Base-by-base conservation (phyloP, 164 flowering plant species). In the Nelumbo lutea region DNA sequence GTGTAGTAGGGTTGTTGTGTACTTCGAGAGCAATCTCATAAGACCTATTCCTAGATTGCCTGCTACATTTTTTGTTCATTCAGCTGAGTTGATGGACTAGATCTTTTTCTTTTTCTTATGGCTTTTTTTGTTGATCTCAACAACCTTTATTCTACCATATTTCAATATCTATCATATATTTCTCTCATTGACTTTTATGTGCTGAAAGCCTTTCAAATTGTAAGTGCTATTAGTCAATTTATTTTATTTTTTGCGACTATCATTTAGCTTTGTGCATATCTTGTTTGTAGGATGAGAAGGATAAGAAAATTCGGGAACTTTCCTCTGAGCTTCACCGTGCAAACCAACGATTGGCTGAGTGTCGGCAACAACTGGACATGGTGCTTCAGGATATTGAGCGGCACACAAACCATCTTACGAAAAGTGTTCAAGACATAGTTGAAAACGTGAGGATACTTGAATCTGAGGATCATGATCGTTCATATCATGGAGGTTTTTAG, bases 231-330 rank as follows among this genome's bases (percentile, higher is more conserved):
- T 3, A 4, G n/a, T n/a, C 9, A 3, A n/a, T 2, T n/a, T 57
- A 9, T 39, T 3, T 10, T 59, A 40, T 27, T 39, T 2, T 59
- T 39, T 5, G 8, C 62, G 1, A 40, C 2, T 57, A 14, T 3
- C 8, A 3, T 2, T 6, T 9, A 43, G 2, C 2, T 3, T 62
- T 4, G 2, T 43, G 11, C 41, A 10, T 62, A 50, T 14, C 5
- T 42, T n/a, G 43, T 39, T 50, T 73, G 59, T 61, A 85, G 88
- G 88, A 85, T 70, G 88, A 83, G 69, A 85, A 83, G 75, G 88
- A 83, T 52, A 83, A 72, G 76, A 79, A 73, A 70, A 85, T 85
- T 62, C 83, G 77, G 59, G 88, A 85, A 69, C 71, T 85, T 14
- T 78, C 84, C 40, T 61, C 76, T 2, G 88, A 85, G 71, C 76